These are phyloP conservation scores for Rubroshorea leprosula DNA, from an alignment of 345 rosid genomes.

Conservation along the genomic window DNA sequence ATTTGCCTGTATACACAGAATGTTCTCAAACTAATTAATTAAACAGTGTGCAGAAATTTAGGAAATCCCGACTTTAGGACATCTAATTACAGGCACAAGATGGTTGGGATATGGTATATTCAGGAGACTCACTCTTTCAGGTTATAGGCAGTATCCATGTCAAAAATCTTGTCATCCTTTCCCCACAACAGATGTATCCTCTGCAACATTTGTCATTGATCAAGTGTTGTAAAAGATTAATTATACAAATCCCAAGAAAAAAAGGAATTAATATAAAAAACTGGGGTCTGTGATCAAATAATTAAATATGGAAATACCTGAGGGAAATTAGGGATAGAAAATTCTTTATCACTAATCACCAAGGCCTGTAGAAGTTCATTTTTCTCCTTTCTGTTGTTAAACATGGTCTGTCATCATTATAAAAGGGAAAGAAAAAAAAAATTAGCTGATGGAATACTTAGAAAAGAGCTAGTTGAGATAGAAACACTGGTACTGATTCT, in stretches of 20 bases:
- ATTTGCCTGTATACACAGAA: constrained; percentile 3
- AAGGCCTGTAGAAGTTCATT: constrained; percentile 31
- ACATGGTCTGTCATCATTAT: constrained; percentile 13
- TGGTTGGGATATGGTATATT: too few relatives aligned
- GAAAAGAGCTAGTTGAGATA: too few relatives aligned
- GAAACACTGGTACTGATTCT: too few relatives aligned
- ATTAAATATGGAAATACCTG: constrained; percentile 14
- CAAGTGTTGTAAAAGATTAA: too few relatives aligned
- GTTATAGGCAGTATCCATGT: constrained; percentile 10
- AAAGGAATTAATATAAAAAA: background rate
- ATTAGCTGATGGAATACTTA: too few relatives aligned
- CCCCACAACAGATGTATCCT: constrained; percentile 29
- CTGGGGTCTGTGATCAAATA: background rate
- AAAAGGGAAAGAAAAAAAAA: background rate
- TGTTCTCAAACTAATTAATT: background rate
- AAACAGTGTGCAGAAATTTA: too few relatives aligned
- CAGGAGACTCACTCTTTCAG: background rate
- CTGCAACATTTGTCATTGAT: too few relatives aligned
- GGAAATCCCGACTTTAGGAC: too few relatives aligned
- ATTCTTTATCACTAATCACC: constrained; percentile 21
- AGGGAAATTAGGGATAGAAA: constrained; percentile 9
- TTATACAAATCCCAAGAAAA: background rate
- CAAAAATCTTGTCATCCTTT: constrained; percentile 19
- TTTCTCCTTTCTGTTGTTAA: constrained; percentile 27
- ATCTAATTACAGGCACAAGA: too few relatives aligned